These are phyloP conservation scores for Hygrocybe coccinea DNA, from an alignment of 768 basidiomycete species.

Conservation along the genomic window DNA sequence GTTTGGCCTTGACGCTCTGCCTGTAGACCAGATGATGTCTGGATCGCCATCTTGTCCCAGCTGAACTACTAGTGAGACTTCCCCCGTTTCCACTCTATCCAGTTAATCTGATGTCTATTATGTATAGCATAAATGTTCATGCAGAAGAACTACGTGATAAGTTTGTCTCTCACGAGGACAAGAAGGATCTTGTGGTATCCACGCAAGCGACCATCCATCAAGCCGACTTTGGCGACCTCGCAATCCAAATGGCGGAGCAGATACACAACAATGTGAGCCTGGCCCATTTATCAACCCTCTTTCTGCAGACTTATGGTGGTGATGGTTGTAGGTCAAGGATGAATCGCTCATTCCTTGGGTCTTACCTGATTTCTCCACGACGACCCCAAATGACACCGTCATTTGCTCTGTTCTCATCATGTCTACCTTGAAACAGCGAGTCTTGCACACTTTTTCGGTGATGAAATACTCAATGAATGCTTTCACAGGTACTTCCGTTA, in stretches of 20 bases:
- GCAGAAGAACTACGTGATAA: constrained; percentile 29
- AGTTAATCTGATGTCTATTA: neutral
- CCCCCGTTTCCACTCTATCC: neutral
- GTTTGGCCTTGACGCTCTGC: neutral
- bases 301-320: neutral
- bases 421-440: constrained; percentile 32
- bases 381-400: constrained; percentile 35
- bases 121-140: constrained; percentile 31
- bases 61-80: constrained; percentile 32
- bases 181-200: constrained; percentile 18
- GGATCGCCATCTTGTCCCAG: constrained; percentile 41
- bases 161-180: constrained; percentile 27
- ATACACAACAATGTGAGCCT: constrained; percentile 27
- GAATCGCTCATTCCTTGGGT: constrained; percentile 36
- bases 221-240: constrained; percentile 22
- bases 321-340: constrained; percentile 12
- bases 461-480: neutral
- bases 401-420: constrained; percentile 39
- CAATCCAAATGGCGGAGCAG: constrained; percentile 18
- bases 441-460: neutral
- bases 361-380: constrained; percentile 42
- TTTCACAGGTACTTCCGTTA: constrained; percentile 33
- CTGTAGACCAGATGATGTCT: constrained; percentile 44
- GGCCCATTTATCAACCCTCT: neutral
- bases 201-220: constrained; percentile 13